Base-by-base conservation (phyloP, 2,329 filamentous ascomycete genomes). In the Phaeoacremonium minimum region DNA sequence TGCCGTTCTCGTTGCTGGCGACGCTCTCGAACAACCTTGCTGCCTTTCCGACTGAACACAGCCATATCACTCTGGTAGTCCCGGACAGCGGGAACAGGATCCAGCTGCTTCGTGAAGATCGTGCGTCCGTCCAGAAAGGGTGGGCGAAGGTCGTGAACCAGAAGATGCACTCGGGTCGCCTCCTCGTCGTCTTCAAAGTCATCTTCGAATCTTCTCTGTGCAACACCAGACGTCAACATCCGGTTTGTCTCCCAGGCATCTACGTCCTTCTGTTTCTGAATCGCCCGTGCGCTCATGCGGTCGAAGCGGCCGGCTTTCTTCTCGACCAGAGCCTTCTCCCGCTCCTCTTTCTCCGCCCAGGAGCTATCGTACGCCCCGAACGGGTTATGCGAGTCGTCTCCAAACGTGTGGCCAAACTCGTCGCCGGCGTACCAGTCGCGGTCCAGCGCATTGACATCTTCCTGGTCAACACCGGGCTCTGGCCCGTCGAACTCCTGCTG, bases 211-310 rank as follows among this genome's bases (percentile, higher is more conserved):
- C 88, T 73, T 53, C 91, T 73, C 60, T 98, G 94, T 14, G 93
- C 93, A 14, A 98, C 90, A 38, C 91, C 91, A 15, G 90, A 96
- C 2, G 90, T 93, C 42, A 98, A 73, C 93, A 98, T 97, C 41
- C 93, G 86, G 58, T 98, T 98, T 13, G 91, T 93, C 62, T 98
- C 94, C 93, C 93, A 98, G 0, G 90, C 91, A 62, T 98, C 93
- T 30, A 93, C 89, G 55, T 98, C 93, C 56, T 86, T 89, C 58
- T 95, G 87, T 50, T 90, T 87, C 61, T 95, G 88, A 40, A 87
- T 73, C 42, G 83, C 82, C 34, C 86, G 76, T 30, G 85, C 85
- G 54, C 80, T 87, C 57, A 85, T 73, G 4, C 79, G 72, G 36
- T 68, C 76, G 51, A 71, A 77, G 50, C 76, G 82, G 35, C 75